Evolutionary conservation across 2,329 filamentous ascomycete genomes (phyloP).

Genomic region (Ophiocordyceps camponoti-floridani): DNA sequence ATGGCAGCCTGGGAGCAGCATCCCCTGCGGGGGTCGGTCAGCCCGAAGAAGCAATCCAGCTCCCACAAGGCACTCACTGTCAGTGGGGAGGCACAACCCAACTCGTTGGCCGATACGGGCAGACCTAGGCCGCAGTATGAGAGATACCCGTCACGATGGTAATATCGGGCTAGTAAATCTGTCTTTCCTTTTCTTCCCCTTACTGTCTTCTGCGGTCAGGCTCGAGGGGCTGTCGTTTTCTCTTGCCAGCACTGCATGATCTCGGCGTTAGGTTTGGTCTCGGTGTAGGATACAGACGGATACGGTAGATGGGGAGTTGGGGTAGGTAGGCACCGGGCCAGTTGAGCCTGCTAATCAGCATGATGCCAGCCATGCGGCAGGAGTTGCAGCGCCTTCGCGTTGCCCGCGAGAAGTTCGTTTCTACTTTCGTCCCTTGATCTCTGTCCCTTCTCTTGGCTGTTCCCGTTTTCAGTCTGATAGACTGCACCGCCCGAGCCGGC

Average conservation of each 20-base stretch:
- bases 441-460: neutral
- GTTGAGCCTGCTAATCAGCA: neutral
- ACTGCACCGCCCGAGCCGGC: neutral
- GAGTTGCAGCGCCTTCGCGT: neutral
- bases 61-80: conserved; percentile 9
- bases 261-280: neutral
- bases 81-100: conserved; percentile 9
- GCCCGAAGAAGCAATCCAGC: conserved; percentile 20
- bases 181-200: neutral
- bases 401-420: neutral
- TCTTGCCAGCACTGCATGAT: neutral
- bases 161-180: neutral
- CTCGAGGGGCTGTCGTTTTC: neutral
- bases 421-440: neutral
- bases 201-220: neutral
- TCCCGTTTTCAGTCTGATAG: neutral
- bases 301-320: neutral
- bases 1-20: conserved; percentile 41
- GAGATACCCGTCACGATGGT: conserved; percentile 20
- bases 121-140: conserved; percentile 19
- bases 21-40: conserved; percentile 17
- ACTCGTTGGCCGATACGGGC: conserved; percentile 20
- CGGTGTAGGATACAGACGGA: neutral
- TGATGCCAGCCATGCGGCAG: neutral
- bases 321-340: neutral